phyloP scores from a whole-genome alignment of 371 early-diverging fungal species.

The Zancudomyces culisetae region DNA sequence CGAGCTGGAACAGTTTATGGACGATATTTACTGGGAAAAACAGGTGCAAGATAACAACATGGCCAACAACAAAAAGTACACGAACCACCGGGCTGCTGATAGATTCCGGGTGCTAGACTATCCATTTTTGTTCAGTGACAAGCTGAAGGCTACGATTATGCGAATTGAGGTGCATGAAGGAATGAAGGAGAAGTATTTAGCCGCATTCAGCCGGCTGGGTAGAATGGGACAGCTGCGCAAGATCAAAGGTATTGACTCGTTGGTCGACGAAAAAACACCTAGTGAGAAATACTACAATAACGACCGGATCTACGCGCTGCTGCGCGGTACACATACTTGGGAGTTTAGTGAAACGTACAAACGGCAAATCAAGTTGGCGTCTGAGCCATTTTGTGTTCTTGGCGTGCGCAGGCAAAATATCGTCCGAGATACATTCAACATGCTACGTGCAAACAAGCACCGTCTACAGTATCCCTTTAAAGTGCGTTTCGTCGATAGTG shows the following conservation, averaged over 20 bases:
- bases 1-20: neutral
- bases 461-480: conserved; percentile 46
- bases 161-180: neutral
- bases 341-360: neutral
- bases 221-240: neutral
- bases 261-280: neutral
- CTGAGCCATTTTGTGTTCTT: conserved; percentile 52
- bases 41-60: neutral
- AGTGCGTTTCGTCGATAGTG: conserved; percentile 46
- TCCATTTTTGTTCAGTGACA: neutral
- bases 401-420: conserved; percentile 48
- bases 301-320: neutral
- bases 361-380: conserved; percentile 15
- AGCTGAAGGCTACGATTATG: neutral
- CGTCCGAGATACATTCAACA: conserved; percentile 44
- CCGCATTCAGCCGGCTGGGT: neutral
- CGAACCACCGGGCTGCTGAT: too few species aligned
- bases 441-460: conserved; percentile 29
- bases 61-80: neutral
- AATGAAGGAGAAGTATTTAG: conserved; percentile 2
- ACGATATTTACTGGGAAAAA: neutral
- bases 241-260: neutral
- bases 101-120: neutral
- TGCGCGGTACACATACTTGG: neutral
- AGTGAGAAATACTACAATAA: neutral